phyloP scores from a whole-genome alignment of 1,139 yeast genomes.

The Geotrichum carabidarum region DNA sequence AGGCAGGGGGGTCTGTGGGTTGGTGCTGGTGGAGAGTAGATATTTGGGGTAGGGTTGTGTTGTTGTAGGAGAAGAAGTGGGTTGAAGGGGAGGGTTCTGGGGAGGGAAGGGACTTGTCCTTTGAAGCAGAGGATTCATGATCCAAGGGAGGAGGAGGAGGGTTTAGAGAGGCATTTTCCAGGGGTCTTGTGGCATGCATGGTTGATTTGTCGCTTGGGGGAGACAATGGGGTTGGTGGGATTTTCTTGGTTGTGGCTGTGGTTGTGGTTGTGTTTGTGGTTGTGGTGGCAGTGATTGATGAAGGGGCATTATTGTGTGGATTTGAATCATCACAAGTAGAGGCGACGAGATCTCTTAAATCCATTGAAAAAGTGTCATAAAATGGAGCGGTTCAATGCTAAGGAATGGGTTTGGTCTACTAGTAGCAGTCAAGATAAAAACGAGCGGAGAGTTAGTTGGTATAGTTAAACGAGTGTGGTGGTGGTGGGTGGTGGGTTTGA shows the following conservation, averaged over 20 bases:
- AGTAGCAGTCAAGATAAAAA: neutral
- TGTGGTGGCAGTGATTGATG: neutral
- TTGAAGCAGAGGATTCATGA: constrained; percentile 2
- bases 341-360: constrained; percentile 16
- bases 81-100: constrained; percentile 20
- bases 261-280: neutral
- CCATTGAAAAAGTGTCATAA: constrained; percentile 9
- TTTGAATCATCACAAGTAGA: constrained; percentile 5
- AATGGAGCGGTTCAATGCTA: neutral
- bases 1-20: neutral
- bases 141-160: neutral
- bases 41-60: constrained; percentile 10
- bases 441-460: neutral
- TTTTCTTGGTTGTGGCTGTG: constrained; percentile 3
- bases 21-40: constrained; percentile 6
- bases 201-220: neutral
- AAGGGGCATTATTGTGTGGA: neutral
- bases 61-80: constrained; percentile 13
- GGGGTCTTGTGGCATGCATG: neutral
- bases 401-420: neutral
- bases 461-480: neutral
- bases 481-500: neutral
- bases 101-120: constrained; percentile 14
- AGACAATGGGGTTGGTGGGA: neutral
- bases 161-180: neutral